phyloP scores from a whole-genome alignment of 495 filamentous ascomycete species.

The Viridothelium virens region DNA sequence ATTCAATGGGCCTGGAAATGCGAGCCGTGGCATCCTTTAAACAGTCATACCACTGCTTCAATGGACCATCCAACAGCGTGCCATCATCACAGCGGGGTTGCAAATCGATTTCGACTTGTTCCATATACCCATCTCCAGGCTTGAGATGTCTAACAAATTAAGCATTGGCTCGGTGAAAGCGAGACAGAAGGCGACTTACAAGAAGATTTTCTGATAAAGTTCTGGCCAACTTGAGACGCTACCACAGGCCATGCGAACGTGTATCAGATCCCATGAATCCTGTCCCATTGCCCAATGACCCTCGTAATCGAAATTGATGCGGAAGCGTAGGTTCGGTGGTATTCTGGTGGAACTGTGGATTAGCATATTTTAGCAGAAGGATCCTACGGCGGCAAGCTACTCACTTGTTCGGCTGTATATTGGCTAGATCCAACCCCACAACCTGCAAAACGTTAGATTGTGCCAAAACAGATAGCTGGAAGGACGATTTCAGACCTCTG shows the following conservation, averaged over 20 bases:
- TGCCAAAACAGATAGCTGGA: neutral
- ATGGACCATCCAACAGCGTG: slow-evolving; percentile 45
- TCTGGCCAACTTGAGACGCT: slow-evolving; percentile 71
- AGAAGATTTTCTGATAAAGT: slow-evolving; percentile 61
- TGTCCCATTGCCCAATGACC: slow-evolving; percentile 66
- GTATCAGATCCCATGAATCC: slow-evolving; percentile 78
- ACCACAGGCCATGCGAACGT: slow-evolving; percentile 72
- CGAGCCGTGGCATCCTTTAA: slow-evolving; percentile 63
- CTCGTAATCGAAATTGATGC: slow-evolving; percentile 67
- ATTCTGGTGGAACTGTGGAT: slow-evolving; percentile 43
- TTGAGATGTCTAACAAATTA: slow-evolving; percentile 56
- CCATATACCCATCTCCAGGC: slow-evolving; percentile 66
- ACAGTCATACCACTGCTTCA: slow-evolving; percentile 60
- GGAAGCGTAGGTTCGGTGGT: slow-evolving; percentile 61
- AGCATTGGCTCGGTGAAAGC: slow-evolving; percentile 9
- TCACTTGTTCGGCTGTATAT: slow-evolving; percentile 70
- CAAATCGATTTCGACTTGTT: slow-evolving; percentile 91
- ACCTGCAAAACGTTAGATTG: slow-evolving; percentile 38
- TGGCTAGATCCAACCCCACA: slow-evolving; percentile 66
- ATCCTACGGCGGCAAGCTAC: slow-evolving; percentile 22
- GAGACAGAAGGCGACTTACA: slow-evolving; percentile 39
- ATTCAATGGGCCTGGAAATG: slow-evolving; percentile 54
- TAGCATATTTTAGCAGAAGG: slow-evolving; percentile 16
- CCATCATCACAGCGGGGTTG: slow-evolving; percentile 69
- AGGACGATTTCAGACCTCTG: slow-evolving; percentile 35